These are phyloP conservation scores for Aspergillus sp. DNA, from an alignment of 2,329 filamentous ascomycete genomes.

Conservation along the genomic window DNA sequence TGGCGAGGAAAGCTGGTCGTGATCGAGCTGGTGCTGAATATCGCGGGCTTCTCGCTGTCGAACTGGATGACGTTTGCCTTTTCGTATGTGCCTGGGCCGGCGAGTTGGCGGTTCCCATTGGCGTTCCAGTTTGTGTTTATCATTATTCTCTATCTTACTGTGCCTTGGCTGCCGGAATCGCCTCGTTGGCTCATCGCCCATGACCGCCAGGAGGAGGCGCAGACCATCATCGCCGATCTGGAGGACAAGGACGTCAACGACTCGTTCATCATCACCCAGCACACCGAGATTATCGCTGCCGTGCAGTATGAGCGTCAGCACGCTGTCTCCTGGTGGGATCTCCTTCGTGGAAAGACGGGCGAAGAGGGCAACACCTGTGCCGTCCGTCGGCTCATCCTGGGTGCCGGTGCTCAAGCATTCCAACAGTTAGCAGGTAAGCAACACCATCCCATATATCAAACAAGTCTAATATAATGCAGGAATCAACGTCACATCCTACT, in stretches of 20 bases:
- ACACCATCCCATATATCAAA: too few species aligned
- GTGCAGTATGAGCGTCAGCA: slow-evolving; percentile 48
- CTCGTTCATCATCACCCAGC: slow-evolving; percentile 39
- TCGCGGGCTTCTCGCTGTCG: slow-evolving; percentile 38
- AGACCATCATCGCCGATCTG: slow-evolving; percentile 40
- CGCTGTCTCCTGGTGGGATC: slow-evolving; percentile 45
- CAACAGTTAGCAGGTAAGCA: slow-evolving; percentile 22
- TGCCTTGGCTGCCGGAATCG: slow-evolving; percentile 33
- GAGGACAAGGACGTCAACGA: slow-evolving; percentile 26
- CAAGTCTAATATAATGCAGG: slow-evolving; percentile 7
- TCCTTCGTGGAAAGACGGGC: slow-evolving; percentile 40
- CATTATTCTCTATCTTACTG: slow-evolving; percentile 17
- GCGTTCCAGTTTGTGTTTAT: slow-evolving; percentile 28
- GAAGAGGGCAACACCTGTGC: slow-evolving; percentile 27
- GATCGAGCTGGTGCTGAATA: slow-evolving; percentile 21
- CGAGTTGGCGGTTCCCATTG: slow-evolving; percentile 26
- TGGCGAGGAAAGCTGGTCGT: slow-evolving; percentile 20
- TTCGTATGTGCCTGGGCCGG: slow-evolving; percentile 32
- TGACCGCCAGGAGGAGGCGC: slow-evolving; percentile 25
- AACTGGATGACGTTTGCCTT: slow-evolving; percentile 41
- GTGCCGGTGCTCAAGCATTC: slow-evolving; percentile 39
- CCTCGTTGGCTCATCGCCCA: slow-evolving; percentile 22
- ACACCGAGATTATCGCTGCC: slow-evolving; percentile 43
- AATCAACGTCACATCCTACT: slow-evolving; percentile 35
- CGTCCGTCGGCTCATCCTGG: slow-evolving; percentile 40